Evolutionary conservation across 768 basidiomycete species (phyloP).

Genomic region (Coprinellus aureogranulatus): DNA sequence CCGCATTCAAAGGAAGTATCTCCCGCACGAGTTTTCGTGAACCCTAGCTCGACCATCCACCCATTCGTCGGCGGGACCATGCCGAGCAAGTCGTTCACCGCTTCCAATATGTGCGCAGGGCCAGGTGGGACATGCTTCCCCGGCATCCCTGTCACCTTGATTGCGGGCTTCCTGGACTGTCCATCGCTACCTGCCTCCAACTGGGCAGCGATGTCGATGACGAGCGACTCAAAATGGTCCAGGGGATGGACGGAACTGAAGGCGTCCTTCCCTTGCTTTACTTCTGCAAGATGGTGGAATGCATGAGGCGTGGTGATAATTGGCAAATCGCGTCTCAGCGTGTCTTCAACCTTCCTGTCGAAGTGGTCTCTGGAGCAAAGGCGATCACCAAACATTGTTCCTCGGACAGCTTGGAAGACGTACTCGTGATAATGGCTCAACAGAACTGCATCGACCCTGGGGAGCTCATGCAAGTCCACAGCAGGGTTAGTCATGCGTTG

Average conservation of each 20-base stretch:
- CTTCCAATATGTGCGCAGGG: background rate
- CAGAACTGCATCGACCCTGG: conserved; percentile 3
- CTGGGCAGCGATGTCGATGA: background rate
- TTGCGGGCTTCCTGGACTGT: background rate
- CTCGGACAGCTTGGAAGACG: background rate
- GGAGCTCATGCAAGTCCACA: conserved; percentile 7
- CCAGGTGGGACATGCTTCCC: conserved; percentile 11
- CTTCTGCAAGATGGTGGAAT: conserved; percentile 1
- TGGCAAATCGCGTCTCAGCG: conserved; percentile 3
- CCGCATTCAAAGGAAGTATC: background rate
- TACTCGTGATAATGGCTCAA: conserved; percentile 10
- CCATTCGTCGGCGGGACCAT: conserved; percentile 9
- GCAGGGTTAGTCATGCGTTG: conserved; percentile 7
- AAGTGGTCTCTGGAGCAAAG: conserved; percentile 5
- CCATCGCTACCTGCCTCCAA: background rate
- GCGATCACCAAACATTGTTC: no score
- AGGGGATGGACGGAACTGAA: conserved; percentile 5
- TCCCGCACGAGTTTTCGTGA: background rate
- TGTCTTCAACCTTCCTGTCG: conserved; percentile 3
- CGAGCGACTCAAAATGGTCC: conserved; percentile 4
- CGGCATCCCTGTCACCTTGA: conserved; percentile 10
- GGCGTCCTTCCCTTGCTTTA: background rate
- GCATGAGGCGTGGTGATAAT: conserved; percentile 10
- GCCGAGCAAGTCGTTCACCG: background rate
- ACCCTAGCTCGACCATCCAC: conserved; percentile 10